Evolutionary conservation across 176 grass and related monocot species (phyloP).

Genomic region (Zea luxurians): DNA sequence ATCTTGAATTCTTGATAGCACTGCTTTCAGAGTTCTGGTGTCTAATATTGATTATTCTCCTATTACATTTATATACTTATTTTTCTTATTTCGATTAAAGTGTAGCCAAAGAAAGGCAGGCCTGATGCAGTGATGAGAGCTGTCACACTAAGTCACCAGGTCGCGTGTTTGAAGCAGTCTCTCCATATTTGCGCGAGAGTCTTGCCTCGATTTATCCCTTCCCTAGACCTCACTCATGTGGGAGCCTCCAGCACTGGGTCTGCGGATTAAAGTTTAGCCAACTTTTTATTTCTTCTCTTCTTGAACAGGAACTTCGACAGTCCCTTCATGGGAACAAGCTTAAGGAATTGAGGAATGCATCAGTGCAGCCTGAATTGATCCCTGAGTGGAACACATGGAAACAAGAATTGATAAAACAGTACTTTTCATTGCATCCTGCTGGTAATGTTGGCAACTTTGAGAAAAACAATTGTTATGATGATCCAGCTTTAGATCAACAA

Average conservation of each 20-base stretch:
- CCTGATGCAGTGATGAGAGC: too few species aligned
- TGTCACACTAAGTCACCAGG: too few species aligned
- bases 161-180: too few species aligned
- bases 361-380: constrained; percentile 73
- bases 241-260: too few species aligned
- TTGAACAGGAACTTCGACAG: constrained; percentile 73
- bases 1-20: not conserved
- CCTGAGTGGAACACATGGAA: constrained; percentile 94
- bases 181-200: too few species aligned
- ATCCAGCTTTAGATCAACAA: constrained; percentile 58
- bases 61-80: constrained; percentile 25
- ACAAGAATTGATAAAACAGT: constrained; percentile 84
- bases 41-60: constrained; percentile 24
- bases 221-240: too few species aligned
- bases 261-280: constrained; percentile 7
- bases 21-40: not conserved
- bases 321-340: constrained; percentile 72
- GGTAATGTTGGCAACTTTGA: constrained; percentile 45
- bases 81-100: constrained; percentile 16
- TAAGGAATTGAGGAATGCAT: constrained; percentile 60
- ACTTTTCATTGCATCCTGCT: constrained; percentile 60
- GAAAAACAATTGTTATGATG: constrained; percentile 33
- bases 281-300: constrained; percentile 40
- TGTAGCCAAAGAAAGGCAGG: not conserved
- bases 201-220: too few species aligned